Conservation (phyloP, 306 rosid genomes). For the apple (Malus domestica) region DNA sequence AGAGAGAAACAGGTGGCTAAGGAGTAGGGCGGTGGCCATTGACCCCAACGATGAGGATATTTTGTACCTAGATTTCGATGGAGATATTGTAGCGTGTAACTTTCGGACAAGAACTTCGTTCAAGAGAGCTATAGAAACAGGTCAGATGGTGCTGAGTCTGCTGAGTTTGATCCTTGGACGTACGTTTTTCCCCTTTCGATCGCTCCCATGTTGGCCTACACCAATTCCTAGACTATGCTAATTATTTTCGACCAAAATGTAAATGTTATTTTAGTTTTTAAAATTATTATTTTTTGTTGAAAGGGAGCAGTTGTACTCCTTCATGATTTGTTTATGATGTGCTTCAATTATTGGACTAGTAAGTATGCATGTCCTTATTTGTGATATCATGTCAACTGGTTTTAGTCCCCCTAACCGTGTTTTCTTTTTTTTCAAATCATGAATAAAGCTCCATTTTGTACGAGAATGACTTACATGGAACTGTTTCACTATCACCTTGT, state of each 20-base stretch:
- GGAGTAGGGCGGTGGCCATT: neutral
- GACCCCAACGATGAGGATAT: neutral
- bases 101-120: neutral
- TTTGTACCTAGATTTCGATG: neutral
- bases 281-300: too few species aligned
- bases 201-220: neutral
- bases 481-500: too few species aligned
- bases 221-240: neutral
- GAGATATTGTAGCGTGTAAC: neutral
- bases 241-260: neutral
- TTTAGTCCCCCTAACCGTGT: too few species aligned
- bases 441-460: too few species aligned
- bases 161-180: neutral
- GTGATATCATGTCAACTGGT: too few species aligned
- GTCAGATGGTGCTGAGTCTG: neutral
- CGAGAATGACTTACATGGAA: too few species aligned
- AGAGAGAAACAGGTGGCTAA: accelerated
- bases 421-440: too few species aligned
- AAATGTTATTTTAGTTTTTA: too few species aligned
- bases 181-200: neutral
- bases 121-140: neutral
- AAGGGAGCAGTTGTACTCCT: neutral
- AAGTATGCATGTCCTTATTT: too few species aligned
- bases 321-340: neutral
- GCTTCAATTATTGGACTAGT: too few species aligned